Percentiles rank a stretch among this genome's conserved stretches.
phyloP scores from a whole-genome alignment of 805 yeast species.

The Schwanniomyces vanrijiae region DNA sequence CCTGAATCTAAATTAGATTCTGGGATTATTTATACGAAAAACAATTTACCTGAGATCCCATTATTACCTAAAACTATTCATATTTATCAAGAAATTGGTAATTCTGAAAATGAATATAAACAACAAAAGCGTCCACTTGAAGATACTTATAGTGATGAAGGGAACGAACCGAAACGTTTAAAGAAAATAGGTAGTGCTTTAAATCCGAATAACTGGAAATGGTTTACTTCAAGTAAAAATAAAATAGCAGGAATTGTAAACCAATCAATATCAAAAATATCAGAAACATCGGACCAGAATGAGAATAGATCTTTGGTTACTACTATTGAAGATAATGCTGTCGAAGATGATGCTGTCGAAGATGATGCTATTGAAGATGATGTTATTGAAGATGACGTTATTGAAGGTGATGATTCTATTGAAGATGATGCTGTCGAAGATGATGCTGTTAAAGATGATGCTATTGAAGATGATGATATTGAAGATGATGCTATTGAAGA shows the following conservation, averaged over 20 bases:
- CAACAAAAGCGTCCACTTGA: not conserved
- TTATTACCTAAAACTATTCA: not conserved
- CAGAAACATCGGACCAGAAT: too few species aligned
- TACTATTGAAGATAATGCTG: too few species aligned
- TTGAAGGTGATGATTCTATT: too few species aligned
- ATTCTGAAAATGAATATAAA: not conserved
- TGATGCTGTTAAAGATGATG: too few species aligned
- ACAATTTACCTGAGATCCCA: not conserved
- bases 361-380: too few species aligned
- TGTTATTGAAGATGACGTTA: too few species aligned
- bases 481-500: too few species aligned
- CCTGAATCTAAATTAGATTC: conserved; percentile 10
- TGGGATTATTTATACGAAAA: not conserved
- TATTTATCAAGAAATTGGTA: not conserved
- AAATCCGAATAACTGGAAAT: not conserved
- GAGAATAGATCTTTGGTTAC: too few species aligned
- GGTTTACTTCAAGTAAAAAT: not conserved
- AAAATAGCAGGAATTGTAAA: not conserved
- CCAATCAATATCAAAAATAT: not conserved
- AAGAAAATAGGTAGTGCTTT: not conserved
- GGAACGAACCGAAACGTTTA: conserved; percentile 14
- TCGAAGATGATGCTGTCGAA: too few species aligned
- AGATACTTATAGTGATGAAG: conserved; percentile 1
- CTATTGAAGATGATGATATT: too few species aligned
- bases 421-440: too few species aligned